Evolutionary conservation across 441 rosid genomes (phyloP), one percentile per base, ranked within the genome.

Genomic region (Syzygium syzygioides): DNA sequence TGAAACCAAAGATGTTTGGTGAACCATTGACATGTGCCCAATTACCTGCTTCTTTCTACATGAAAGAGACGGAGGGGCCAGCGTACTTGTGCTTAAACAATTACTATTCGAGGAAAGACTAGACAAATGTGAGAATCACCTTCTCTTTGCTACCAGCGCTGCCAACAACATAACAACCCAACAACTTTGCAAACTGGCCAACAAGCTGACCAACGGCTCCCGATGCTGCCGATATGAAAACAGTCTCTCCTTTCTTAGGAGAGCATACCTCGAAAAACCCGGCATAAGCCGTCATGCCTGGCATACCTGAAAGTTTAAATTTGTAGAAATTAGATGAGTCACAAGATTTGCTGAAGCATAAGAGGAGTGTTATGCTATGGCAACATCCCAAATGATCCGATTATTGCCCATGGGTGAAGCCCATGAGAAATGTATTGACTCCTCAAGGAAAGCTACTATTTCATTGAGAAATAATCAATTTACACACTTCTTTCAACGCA

Each of bases 201-300:
- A 94, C 94, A 53, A 94, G 95, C 91, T 90, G 94, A n/a, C 94
- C 95, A 48, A 93, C 92, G 6, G 93, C 94, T 85, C 96, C 95
- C 0, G 90, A 91, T 17, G 95, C 96, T 19, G 93, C 94, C 0
- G 94, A 92, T 13, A 93, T 90, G 90, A 87, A 94, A 37, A 94
- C 91, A 5, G 64, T 59, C 79, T 94, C 93, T 85, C 93, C 95
- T 87, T 89, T 90, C 89, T 92, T 91, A 15, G 95, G 95, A 23
- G 91, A 85, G 89, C 93, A 91, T 28, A 92, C 53, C 68, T 92
- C 93, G 34, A 91, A 93, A 55, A 94, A 91, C 34, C 94, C 95
- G 5, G 80, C 90, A 87, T 91, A 93, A 62, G 95, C 95, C 3
- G 95, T 91, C 92, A 94, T 88, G 37, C 95, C 95, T 0, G 93